Evolutionary conservation across 2,329 filamentous ascomycete genomes (phyloP), one percentile per base, ranked within the genome.

Genomic region (Fusarium globosum): DNA sequence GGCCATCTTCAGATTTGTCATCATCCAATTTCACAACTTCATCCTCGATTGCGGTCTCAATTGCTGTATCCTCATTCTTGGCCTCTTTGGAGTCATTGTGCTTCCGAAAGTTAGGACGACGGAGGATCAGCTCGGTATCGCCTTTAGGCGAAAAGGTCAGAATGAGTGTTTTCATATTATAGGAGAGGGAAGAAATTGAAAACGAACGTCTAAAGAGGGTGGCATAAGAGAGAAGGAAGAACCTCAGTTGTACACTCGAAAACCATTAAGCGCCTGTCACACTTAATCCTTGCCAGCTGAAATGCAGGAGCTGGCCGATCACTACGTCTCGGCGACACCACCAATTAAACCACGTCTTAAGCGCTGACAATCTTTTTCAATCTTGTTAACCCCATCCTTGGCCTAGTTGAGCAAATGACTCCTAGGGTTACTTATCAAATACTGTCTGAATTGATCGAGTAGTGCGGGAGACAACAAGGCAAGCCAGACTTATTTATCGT

Each of bases 141-240:
- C 15, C 42, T 18, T 43, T 26, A 18, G n/a, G 42, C 42, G 42
- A 18, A 16, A 43, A 43, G 42, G 4, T 23, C n/a, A 43, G 13
- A 16, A 43, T 43, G 23, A 16, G 23, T 18, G n/a, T 18, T 43
- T 43, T 26, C n/a, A 43, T 26, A 43, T 23, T 13, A 12, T 1
- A 43, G 2, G 7, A 18, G 5, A 26, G 2, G 11, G 11, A 26
- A 5, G 5, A 18, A 5, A 18, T 18, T 43, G 3, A 43, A 13
- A 18, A 15, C 2, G 5, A 43, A 26, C 1, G 1, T 23, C 11
- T 26, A 1, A 23, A 18, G 11, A 43, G 10, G 10, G n/a, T 3
- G n/a, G 6, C 15, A 43, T 18, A 23, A 43, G 15, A 23, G 16
- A 43, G 15, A n/a, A 43, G 15, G 6, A 18, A 6, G 7, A 26